Percentiles rank a stretch among this genome's conserved stretches.
phyloP scores from a whole-genome alignment of 768 basidiomycete genomes.

The Boletus eberwhitei region DNA sequence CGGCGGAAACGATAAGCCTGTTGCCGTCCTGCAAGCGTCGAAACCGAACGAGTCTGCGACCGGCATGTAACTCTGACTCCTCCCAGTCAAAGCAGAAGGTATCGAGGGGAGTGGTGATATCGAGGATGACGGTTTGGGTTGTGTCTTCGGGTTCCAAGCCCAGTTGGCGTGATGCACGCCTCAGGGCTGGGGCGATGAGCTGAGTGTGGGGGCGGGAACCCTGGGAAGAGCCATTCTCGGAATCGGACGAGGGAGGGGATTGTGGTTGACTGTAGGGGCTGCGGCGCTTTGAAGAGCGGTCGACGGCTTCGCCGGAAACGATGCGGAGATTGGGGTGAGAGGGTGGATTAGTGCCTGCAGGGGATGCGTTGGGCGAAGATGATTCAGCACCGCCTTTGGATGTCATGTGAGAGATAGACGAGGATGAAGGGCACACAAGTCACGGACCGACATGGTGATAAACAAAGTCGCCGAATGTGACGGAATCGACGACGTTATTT shows the following conservation, averaged over 20 bases:
- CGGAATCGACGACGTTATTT: conserved; percentile 54
- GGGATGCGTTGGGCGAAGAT: background rate
- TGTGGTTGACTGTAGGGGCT: conserved; percentile 40
- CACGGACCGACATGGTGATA: conserved; percentile 51
- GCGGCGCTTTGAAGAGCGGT: conserved; percentile 35
- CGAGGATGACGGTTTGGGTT: conserved; percentile 55
- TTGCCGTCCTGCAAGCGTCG: conserved; percentile 73
- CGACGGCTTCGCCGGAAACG: conserved; percentile 17
- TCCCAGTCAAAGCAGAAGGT: conserved; percentile 57
- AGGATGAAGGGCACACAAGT: background rate
- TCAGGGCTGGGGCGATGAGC: conserved; percentile 9
- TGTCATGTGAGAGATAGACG: background rate
- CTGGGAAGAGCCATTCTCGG: conserved; percentile 30
- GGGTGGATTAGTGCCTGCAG: conserved; percentile 5
- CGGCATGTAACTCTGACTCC: conserved; percentile 58
- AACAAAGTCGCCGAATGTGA: conserved; percentile 69
- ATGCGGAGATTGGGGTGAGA: conserved; percentile 29
- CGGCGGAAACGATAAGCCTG: conserved; percentile 74
- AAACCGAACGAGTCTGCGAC: conserved; percentile 87
- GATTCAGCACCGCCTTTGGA: conserved; percentile 8
- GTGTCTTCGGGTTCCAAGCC: conserved; percentile 38
- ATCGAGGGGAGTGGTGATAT: conserved; percentile 56
- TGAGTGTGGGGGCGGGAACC: conserved; percentile 20
- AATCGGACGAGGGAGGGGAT: conserved; percentile 41
- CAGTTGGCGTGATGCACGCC: conserved; percentile 24